Base-by-base conservation (phyloP, 2,329 filamentous ascomycete species). In the Furcasterigmium furcatum region DNA sequence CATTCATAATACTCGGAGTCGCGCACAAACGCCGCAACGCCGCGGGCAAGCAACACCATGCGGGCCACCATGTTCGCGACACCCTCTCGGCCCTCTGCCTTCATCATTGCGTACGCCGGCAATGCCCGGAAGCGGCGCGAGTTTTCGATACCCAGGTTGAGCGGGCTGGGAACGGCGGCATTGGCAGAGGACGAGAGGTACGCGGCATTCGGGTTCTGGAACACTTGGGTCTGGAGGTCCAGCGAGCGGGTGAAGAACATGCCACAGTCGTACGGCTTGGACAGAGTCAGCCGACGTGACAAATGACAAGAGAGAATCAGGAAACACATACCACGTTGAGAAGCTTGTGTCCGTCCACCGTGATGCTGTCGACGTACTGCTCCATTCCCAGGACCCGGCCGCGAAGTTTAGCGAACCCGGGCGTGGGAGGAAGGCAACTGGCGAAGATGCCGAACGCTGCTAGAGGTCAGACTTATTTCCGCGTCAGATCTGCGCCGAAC, bases 121-220 rank as follows among this genome's bases (percentile, higher is more conserved):
- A 96, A 72, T 1, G 91, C 91, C 44, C 92, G 82, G 71, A 96
- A 95, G 6, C 91, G 85, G 32, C 91, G 82, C 2, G 91, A 96
- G 66, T 96, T 96, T 57, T 96, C 91, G 18, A 96, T 73, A 18
- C 91, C 90, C 46, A 94, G 81, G 64, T 96, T 92, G 14, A 95
- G 71, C 0, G 91, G 91, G 4, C 87, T 91, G n/a, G 84, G 82
- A 50, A 94, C 85, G 57, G 41, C 58, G 50, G 47, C 60, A 4
- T 57, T 56, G 14, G 64, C 62, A 18, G 65, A 63, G 9, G 68
- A 59, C 5, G 73, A 67, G 38, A 96, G 79, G 59, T 96, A 96
- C 2, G 85, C 87, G 3, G 92, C 91, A 60, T 91, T 91, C 25
- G 88, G 82, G 65, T 96, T 96, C 48, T 80, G 76, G 65, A 92